A percentile compares a stretch with the other conserved stretches of the same genome.
phyloP scores from a whole-genome alignment of 2,329 filamentous ascomycete genomes.

The Monosporascus sp. region DNA sequence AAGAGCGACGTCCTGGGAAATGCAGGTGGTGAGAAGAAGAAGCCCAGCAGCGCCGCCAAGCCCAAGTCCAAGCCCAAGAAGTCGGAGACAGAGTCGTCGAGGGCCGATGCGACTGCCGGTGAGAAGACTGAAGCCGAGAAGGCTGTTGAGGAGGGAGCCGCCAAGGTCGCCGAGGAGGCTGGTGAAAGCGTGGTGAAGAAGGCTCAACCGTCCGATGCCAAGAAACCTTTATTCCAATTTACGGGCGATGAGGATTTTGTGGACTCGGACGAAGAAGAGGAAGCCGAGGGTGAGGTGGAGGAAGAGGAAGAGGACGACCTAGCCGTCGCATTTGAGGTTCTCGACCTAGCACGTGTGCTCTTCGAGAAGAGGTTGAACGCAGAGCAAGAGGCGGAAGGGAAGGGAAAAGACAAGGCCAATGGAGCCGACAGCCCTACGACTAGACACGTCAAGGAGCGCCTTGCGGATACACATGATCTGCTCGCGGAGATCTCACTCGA shows the following conservation, averaged over 20 bases:
- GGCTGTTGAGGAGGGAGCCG: constrained; percentile 40
- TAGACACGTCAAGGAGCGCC: constrained; percentile 70
- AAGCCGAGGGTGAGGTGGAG: constrained; percentile 36
- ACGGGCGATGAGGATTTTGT: constrained; percentile 92
- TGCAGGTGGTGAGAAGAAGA: constrained; percentile 54
- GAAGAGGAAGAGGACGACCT: constrained; percentile 62
- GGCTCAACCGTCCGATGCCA: constrained; percentile 35
- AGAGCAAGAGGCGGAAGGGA: constrained; percentile 32
- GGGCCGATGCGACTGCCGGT: constrained; percentile 30
- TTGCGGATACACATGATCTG: constrained; percentile 89
- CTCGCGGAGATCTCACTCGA: constrained; percentile 96
- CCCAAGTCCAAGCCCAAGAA: constrained; percentile 33
- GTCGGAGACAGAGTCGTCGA: constrained; percentile 31
- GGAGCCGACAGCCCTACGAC: constrained; percentile 33
- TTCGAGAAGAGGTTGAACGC: constrained; percentile 51
- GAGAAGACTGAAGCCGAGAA: constrained; percentile 35
- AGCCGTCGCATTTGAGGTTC: constrained; percentile 74
- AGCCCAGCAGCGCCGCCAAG: constrained; percentile 33
- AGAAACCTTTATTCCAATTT: constrained; percentile 85
- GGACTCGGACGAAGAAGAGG: constrained; percentile 70
- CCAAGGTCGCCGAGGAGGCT: constrained; percentile 38
- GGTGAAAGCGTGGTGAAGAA: constrained; percentile 32
- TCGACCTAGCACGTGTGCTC: constrained; percentile 70
- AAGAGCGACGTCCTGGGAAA: constrained; percentile 92
- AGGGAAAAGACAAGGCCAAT: constrained; percentile 36